These are phyloP conservation scores for Dryadomyces quercus-mongolicae DNA, from an alignment of 2,329 filamentous ascomycete genomes.

Conservation along the genomic window DNA sequence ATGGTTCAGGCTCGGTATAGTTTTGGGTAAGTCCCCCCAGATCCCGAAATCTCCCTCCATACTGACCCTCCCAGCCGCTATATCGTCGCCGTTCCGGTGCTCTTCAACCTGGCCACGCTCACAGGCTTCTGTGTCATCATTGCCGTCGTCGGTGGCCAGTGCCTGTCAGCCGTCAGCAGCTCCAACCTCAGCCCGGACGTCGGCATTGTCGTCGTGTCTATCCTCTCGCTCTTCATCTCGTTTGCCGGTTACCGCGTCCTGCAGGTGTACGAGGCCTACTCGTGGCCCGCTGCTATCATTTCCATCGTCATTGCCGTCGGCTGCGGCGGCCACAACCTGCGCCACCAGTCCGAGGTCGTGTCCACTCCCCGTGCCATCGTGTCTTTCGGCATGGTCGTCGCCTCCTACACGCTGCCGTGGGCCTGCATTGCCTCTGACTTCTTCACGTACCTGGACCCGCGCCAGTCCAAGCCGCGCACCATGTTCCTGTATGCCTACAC, in stretches of 20 bases:
- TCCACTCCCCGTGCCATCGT: constrained; percentile 21
- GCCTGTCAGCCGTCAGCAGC: constrained; percentile 39
- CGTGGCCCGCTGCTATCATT: constrained; percentile 12
- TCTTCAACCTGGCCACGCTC: constrained; percentile 51
- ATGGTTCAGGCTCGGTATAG: constrained; percentile 53
- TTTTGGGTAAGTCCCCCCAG: constrained; percentile 28
- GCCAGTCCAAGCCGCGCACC: background rate
- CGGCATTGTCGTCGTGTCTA: constrained; percentile 44
- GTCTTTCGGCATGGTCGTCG: constrained; percentile 47
- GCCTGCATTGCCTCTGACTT: constrained; percentile 46
- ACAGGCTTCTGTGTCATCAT: constrained; percentile 51
- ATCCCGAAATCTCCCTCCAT: background rate
- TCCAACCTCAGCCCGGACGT: constrained; percentile 36
- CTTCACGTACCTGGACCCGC: constrained; percentile 45
- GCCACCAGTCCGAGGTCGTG: constrained; percentile 16
- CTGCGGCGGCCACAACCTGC: constrained; percentile 8
- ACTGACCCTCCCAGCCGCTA: constrained; percentile 25
- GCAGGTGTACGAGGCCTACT: constrained; percentile 12
- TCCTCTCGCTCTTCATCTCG: constrained; percentile 9
- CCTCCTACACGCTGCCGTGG: constrained; percentile 53
- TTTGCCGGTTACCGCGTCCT: constrained; percentile 13
- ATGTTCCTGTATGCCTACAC: constrained; percentile 45
- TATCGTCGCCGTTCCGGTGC: constrained; percentile 43
- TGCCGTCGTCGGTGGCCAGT: constrained; percentile 48
- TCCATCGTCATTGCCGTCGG: constrained; percentile 10